Conservation (phyloP, 2,329 filamentous ascomycete species). For the Pochonia chlamydosporia region DNA sequence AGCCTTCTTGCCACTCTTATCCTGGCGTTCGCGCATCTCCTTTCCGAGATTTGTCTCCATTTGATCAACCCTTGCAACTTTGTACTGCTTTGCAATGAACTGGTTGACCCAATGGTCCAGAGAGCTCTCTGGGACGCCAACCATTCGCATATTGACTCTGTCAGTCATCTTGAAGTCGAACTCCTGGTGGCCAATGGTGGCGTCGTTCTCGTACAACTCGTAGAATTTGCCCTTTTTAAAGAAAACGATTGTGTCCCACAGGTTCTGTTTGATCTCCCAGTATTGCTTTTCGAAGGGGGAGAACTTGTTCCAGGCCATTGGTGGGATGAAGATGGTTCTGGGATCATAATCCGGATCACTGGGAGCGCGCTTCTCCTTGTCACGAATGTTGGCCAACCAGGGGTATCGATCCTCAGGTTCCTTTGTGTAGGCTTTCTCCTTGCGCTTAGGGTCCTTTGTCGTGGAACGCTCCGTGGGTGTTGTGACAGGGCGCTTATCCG, state of each 20-base stretch:
- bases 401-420: conserved; percentile 83
- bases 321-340: conserved; percentile 84
- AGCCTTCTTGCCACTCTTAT: conserved; percentile 59
- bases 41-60: conserved; percentile 94
- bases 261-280: conserved; percentile 98
- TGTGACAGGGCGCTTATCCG: conserved; percentile 28
- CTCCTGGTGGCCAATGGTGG: conserved; percentile 89
- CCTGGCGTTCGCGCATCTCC: conserved; percentile 93
- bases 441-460: conserved; percentile 29
- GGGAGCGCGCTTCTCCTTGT: conserved; percentile 74
- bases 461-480: conserved; percentile 23
- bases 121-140: conserved; percentile 91
- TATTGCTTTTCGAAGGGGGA: conserved; percentile 97
- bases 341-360: conserved; percentile 87
- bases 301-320: conserved; percentile 72
- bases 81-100: conserved; percentile 96
- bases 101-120: conserved; percentile 97
- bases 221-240: conserved; percentile 99
- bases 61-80: conserved; percentile 94
- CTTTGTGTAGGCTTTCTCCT: conserved; percentile 68
- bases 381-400: conserved; percentile 81
- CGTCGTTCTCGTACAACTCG: conserved; percentile 96
- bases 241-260: conserved; percentile 96
- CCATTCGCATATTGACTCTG: conserved; percentile 99
- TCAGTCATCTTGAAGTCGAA: conserved; percentile 98